Percentiles rank a stretch among this genome's conserved stretches.
phyloP scores from a whole-genome alignment of 2,329 filamentous ascomycete species.

The Ophiosphaerella herpotricha region DNA sequence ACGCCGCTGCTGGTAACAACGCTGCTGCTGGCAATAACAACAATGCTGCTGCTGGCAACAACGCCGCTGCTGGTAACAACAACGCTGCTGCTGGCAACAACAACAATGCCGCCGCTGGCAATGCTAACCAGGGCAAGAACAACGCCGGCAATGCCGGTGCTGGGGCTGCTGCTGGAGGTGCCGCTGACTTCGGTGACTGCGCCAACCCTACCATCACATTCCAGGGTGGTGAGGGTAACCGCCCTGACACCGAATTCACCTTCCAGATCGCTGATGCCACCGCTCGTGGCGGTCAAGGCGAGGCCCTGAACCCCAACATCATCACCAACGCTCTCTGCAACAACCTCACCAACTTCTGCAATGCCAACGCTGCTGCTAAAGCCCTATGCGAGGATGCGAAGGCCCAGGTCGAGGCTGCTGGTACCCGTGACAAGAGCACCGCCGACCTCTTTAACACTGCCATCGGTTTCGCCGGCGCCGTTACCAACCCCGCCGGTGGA shows the following conservation, averaged over 20 bases:
- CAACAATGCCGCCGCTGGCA: neutral
- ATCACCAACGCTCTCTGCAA: constrained; percentile 75
- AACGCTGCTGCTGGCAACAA: neutral
- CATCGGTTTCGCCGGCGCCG: constrained; percentile 44
- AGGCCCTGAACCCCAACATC: constrained; percentile 73
- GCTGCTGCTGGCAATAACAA: constrained; percentile 3
- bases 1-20: constrained; percentile 1
- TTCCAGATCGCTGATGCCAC: constrained; percentile 69
- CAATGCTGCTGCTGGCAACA: neutral
- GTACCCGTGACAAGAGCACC: constrained; percentile 47
- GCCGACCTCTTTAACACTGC: constrained; percentile 49
- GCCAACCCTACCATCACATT: constrained; percentile 61
- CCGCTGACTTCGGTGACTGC: constrained; percentile 45
- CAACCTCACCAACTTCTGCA: constrained; percentile 69
- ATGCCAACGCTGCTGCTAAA: constrained; percentile 64
- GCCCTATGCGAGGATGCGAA: constrained; percentile 59
- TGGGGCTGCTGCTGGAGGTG: constrained; percentile 15
- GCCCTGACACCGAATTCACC: constrained; percentile 63
- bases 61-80: constrained; percentile 3
- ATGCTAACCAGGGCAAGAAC: constrained; percentile 12
- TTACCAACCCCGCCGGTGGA: constrained; percentile 39
- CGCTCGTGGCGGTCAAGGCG: constrained; percentile 65
- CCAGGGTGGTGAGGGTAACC: constrained; percentile 58
- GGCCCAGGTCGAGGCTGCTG: constrained; percentile 55
- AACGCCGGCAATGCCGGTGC: constrained; percentile 9